Base-by-base conservation (phyloP, 768 basidiomycete species). In the Kwoniella shandongensis region DNA sequence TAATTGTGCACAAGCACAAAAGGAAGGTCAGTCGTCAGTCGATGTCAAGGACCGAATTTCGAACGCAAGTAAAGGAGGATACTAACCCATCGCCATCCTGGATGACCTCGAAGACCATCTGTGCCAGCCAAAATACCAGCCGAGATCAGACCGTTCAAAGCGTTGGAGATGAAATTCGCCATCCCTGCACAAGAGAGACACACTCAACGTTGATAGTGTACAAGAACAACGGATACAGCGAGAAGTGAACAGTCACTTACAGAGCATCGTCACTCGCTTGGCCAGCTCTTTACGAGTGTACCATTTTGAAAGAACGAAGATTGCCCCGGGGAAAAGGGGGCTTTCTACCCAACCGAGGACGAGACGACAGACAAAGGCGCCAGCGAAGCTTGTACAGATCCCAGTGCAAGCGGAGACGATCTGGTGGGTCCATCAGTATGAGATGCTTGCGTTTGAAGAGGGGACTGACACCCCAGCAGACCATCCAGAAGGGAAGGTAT, bases 301-400 rank as follows among this genome's bases (percentile, higher is more conserved):
- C 35, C 51, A 73, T 7, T 27, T 46, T 27, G 44, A 46, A 10
- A 46, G 44, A 4, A 46, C 15, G 26, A 57, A 41, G 81, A 36
- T 83, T 81, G 49, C 74, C 5, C 66, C 72, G 1, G 72, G 70
- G 57, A 65, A 70, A 61, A 65, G 63, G 15, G 62, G 53, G 8
- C 62, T 67, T 26, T 66, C 64, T 48, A 46, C 35, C 30, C 57
- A 26, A 38, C 56, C 61, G 23, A 73, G 61, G 23, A 67, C 23
- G 23, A 48, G 25, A 7, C 74, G 58, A 13, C 32, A 32, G 13
- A 32, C 7, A 13, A 32, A 32, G n/a, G 40, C 40, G 40, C 40
- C 40, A 17, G n/a, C 22, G n/a, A 42, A 42, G 22, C n/a, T 42
- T 5, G 6, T 6, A 42, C 7, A 7, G n/a, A 42, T 18, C n/a